A percentile compares a stretch with the other conserved stretches of the same genome.
Evolutionary conservation across 108 stramenopile species (phyloP).

Genomic region (Pseudonitzschia delicatissima): DNA sequence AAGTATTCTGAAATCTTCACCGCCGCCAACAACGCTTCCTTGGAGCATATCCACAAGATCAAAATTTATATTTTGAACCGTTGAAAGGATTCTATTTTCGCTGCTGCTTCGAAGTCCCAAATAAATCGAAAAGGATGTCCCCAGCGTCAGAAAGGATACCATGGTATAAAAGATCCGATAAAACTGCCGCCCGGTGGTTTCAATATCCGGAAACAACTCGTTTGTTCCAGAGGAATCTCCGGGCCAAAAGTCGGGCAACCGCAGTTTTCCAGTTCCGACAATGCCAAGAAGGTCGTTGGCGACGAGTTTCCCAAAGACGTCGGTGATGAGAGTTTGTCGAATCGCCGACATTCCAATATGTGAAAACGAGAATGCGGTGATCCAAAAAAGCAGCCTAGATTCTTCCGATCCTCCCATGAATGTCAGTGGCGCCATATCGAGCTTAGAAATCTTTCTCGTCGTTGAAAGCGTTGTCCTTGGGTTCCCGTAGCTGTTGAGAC

Average conservation of each 20-base stretch:
- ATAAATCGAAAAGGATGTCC: constrained; percentile 42
- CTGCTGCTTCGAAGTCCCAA: constrained; percentile 12
- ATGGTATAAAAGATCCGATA: constrained; percentile 50
- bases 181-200: constrained; percentile 53
- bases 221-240: constrained; percentile 42
- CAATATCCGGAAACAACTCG: constrained; percentile 44
- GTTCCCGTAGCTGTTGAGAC: too few relatives aligned
- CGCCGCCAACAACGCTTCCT: neutral
- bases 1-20: neutral
- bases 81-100: too few relatives aligned
- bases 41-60: constrained; percentile 6
- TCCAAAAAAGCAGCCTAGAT: constrained; percentile 35
- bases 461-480: too few relatives aligned
- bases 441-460: too few relatives aligned
- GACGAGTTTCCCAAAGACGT: constrained; percentile 30
- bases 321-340: constrained; percentile 34
- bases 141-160: constrained; percentile 51
- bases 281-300: constrained; percentile 11
- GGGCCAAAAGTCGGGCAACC: constrained; percentile 48
- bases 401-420: too few relatives aligned
- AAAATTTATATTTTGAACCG: neutral
- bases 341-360: constrained; percentile 60
- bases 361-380: constrained; percentile 41
- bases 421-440: too few relatives aligned
- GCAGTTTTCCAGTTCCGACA: constrained; percentile 38